A percentile compares a stretch with the other conserved stretches of the same genome.
Conservation (phyloP, 2,329 filamentous ascomycete species). For the Phialophora tarda region DNA sequence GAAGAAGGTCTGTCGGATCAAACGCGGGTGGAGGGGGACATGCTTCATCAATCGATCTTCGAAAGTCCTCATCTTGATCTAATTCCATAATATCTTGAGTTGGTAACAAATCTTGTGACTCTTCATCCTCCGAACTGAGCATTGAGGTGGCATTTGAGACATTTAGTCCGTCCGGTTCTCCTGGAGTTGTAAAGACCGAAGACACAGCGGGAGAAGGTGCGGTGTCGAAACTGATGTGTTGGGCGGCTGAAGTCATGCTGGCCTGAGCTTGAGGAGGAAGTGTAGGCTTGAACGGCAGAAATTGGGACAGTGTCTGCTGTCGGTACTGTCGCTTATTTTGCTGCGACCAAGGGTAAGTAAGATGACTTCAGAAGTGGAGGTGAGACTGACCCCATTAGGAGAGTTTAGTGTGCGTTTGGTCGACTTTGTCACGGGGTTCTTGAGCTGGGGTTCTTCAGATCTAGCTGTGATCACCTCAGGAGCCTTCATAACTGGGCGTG, state of each 20-base stretch:
- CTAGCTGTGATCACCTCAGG: background rate
- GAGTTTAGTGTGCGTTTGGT: slow-evolving; percentile 24
- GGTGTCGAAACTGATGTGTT: slow-evolving; percentile 26
- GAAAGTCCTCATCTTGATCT: slow-evolving; percentile 29
- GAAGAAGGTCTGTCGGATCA: slow-evolving; percentile 39
- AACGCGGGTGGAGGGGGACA: background rate
- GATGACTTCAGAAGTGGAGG: background rate
- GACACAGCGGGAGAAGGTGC: slow-evolving; percentile 18
- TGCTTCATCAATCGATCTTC: slow-evolving; percentile 20
- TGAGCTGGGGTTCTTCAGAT: slow-evolving; percentile 23
- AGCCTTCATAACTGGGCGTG: background rate
- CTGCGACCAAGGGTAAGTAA: slow-evolving; percentile 19
- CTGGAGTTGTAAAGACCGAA: slow-evolving; percentile 26
- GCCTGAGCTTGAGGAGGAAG: background rate
- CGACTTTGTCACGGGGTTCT: slow-evolving; percentile 21
- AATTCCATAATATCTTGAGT: slow-evolving; percentile 30
- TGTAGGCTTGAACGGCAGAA: background rate
- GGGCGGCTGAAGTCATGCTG: background rate
- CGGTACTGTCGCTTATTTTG: slow-evolving; percentile 24
- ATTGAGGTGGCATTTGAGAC: slow-evolving; percentile 27
- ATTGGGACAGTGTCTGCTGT: slow-evolving; percentile 22
- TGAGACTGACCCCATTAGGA: slow-evolving; percentile 22
- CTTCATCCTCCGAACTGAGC: slow-evolving; percentile 11
- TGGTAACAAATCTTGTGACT: slow-evolving; percentile 31
- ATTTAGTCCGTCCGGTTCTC: background rate